Evolutionary conservation across 1,284 basidiomycete species (phyloP).

Genomic region (Serendipita sp.): DNA sequence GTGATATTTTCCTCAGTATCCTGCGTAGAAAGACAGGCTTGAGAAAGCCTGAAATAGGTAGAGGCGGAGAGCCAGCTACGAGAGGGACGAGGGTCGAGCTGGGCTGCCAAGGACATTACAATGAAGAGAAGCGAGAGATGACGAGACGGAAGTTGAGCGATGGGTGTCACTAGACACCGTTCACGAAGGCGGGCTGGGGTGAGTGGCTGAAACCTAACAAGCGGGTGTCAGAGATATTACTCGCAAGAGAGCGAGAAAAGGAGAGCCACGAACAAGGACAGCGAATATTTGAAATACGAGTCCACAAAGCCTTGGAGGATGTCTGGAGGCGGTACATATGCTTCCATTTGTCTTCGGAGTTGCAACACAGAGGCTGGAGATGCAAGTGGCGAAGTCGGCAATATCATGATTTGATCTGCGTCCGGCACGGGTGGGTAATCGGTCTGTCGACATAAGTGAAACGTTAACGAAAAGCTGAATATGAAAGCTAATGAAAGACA

Average conservation of each 20-base stretch:
- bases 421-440: not conserved
- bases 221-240: not conserved
- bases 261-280: not conserved
- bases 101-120: not conserved
- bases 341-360: not conserved
- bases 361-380: not conserved
- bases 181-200: not conserved
- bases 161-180: not conserved
- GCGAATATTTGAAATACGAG: slow-evolving; percentile 5
- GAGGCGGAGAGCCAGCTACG: not conserved
- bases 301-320: not conserved
- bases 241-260: too few species aligned
- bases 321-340: not conserved
- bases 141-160: not conserved
- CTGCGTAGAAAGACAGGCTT: not conserved
- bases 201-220: not conserved
- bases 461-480: not conserved
- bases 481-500: not conserved
- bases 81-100: not conserved
- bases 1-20: not conserved
- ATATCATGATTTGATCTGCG: not conserved
- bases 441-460: not conserved
- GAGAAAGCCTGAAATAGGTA: not conserved
- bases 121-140: not conserved
- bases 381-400: not conserved